phyloP scores from a whole-genome alignment of 2,329 filamentous ascomycete genomes.

The Neocatenulostroma microsporum region DNA sequence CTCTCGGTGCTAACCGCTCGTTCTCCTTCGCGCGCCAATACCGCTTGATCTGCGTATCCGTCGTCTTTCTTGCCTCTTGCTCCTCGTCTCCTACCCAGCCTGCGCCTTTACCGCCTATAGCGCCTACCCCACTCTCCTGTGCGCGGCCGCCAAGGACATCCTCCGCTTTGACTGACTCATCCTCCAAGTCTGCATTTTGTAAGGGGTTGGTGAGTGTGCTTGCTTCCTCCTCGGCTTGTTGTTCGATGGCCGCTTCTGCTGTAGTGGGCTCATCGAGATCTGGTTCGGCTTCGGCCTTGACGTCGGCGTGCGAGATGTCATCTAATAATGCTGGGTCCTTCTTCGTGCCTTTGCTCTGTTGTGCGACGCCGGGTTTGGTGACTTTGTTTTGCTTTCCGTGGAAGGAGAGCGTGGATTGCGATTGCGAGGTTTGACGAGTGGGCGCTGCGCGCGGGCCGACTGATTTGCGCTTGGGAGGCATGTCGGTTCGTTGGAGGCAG shows the following conservation, averaged over 20 bases:
- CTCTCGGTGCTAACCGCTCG: conserved; percentile 57
- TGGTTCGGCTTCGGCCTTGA: conserved; percentile 24
- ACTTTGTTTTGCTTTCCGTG: conserved; percentile 44
- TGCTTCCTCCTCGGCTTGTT: conserved; percentile 32
- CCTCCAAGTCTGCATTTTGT: too few species aligned
- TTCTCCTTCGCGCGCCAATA: conserved; percentile 73
- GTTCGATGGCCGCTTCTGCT: conserved; percentile 32
- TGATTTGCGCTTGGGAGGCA: conserved; percentile 11
- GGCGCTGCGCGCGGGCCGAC: conserved; percentile 28
- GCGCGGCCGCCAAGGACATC: conserved; percentile 26
- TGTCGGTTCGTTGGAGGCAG: too few species aligned
- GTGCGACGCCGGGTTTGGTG: conserved; percentile 46
- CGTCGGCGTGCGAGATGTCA: conserved; percentile 17
- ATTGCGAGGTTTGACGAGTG: conserved; percentile 34
- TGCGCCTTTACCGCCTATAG: conserved; percentile 40
- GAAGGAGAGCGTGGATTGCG: conserved; percentile 57
- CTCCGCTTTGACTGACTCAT: conserved; percentile 15
- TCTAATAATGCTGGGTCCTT: conserved; percentile 33
- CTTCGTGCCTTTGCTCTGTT: conserved; percentile 29
- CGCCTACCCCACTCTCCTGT: conserved; percentile 25
- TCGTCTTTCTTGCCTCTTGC: conserved; percentile 55
- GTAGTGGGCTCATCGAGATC: conserved; percentile 30
- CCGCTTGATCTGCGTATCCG: conserved; percentile 59
- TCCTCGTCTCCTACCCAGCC: conserved; percentile 37
- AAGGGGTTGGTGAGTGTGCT: conserved; percentile 20